A percentile compares a stretch with the other conserved stretches of the same genome.
phyloP scores from a whole-genome alignment of 176 grass and related monocot species.

The Metroxylon sagu region DNA sequence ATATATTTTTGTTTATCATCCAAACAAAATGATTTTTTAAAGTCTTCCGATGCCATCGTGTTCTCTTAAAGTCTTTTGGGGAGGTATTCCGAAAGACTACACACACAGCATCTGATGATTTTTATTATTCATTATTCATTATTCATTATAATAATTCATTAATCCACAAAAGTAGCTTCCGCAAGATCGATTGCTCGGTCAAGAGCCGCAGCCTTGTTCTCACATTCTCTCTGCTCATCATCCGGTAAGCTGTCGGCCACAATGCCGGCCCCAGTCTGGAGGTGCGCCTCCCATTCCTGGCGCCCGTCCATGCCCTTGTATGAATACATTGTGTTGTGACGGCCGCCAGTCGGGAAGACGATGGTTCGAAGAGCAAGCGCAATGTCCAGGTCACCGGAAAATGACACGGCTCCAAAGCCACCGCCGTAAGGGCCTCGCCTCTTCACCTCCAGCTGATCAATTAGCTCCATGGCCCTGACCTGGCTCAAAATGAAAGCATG shows the following conservation, averaged over 20 bases:
- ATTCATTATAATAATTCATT: too few species aligned
- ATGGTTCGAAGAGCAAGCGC: constrained; percentile 72
- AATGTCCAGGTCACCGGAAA: constrained; percentile 69
- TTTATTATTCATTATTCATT: too few species aligned
- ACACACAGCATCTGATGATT: too few species aligned
- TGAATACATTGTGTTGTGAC: constrained; percentile 51
- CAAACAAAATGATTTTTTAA: too few species aligned
- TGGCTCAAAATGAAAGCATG: constrained; percentile 14
- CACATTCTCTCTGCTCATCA: constrained; percentile 68
- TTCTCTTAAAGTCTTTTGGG: too few species aligned
- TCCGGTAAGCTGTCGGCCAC: constrained; percentile 69
- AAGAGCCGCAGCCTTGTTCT: constrained; percentile 62
- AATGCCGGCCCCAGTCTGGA: constrained; percentile 63
- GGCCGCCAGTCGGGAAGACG: constrained; percentile 38
- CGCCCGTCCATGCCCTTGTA: constrained; percentile 23
- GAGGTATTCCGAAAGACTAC: too few species aligned
- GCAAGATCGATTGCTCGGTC: constrained; percentile 73
- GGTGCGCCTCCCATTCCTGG: constrained; percentile 73
- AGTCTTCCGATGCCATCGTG: too few species aligned
- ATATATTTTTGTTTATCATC: too few species aligned
- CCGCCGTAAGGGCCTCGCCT: constrained; percentile 71
- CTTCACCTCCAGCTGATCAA: constrained; percentile 62
- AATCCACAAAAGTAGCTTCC: constrained; percentile 54
- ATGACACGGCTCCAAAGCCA: constrained; percentile 71
- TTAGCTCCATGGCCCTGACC: constrained; percentile 94